Base-by-base conservation (phyloP, 1,284 basidiomycete species). In the Cryptococcus depauperatus region DNA sequence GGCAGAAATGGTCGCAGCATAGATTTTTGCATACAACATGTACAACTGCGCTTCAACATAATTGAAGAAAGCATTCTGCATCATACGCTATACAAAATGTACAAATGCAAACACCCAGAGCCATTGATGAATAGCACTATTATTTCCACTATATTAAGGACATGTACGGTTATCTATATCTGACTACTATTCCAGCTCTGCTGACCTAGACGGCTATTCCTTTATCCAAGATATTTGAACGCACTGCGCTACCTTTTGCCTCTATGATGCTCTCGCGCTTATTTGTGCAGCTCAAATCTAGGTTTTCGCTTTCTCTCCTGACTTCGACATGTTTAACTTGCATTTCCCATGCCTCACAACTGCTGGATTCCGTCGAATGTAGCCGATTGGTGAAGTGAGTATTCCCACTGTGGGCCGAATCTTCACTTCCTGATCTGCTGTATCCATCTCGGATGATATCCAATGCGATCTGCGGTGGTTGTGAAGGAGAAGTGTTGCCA, bases 281-380 rank as follows among this genome's bases (percentile, higher is more conserved):
- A 35, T 37, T 53, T 9, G 51, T n/a, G 50, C 47, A 8, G 45
- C 47, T 3, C 51, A 53, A 25, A 25, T 44, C 27, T 35, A 37
- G 40, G 16, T 22, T 14, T 41, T 46, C n/a, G 33, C 25, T 40
- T 35, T 25, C 30, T 30, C 37, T 52, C 25, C 10, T 40, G 19
- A 5, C 22, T 43, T 4, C 32, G 18, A 44, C 37, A 26, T 32
- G 18, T 41, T 43, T 16, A 29, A 27, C 37, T 46, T 35, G 44
- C 54, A 59, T 54, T 50, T 59, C 61, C 51, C 52, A 55, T 30
- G 56, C 58, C 38, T 62, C 56, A 16, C 37, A 46, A 9, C 51
- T 32, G 3, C 51, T 54, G 28, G 55, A 22, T 52, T 48, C 35
- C 8, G 19, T 22, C 9, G 18, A 18, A 19, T 18, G 21, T 19